phyloP scores from a whole-genome alignment of 2,329 filamentous ascomycete species.

The Thielaviopsis ethacetica region DNA sequence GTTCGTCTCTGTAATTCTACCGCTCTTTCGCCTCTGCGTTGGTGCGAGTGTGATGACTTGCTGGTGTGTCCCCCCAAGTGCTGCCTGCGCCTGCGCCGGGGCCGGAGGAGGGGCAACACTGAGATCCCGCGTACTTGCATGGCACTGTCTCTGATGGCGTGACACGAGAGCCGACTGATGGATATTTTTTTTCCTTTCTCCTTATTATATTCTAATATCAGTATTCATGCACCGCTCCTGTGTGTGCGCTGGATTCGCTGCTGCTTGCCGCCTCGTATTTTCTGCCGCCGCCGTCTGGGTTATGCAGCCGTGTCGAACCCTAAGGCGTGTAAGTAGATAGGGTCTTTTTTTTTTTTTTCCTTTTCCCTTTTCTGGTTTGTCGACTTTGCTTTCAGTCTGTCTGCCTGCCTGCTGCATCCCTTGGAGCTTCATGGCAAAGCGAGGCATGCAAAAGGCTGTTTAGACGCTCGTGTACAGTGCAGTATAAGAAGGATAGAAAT shows the following conservation, averaged over 20 bases:
- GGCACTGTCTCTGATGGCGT: conserved; percentile 18
- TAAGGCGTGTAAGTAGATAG: not conserved
- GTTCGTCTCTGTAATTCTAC: not conserved
- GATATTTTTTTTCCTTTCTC: not conserved
- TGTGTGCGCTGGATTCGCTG: too few relatives aligned
- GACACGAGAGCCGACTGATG: conserved; percentile 10
- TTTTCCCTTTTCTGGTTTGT: not conserved
- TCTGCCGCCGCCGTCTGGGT: not conserved
- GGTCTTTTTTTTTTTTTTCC: not conserved
- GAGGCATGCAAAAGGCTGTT: too few relatives aligned
- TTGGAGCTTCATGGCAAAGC: too few relatives aligned
- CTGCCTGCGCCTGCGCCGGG: not conserved
- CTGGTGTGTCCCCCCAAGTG: too few relatives aligned
- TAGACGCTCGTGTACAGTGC: too few relatives aligned
- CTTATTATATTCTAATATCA: not conserved
- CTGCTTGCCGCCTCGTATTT: not conserved
- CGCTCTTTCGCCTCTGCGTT: not conserved
- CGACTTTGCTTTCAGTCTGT: not conserved
- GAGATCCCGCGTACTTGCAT: conserved; percentile 18
- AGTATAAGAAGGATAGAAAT: too few relatives aligned
- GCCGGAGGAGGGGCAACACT: conserved; percentile 2
- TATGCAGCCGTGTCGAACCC: not conserved
- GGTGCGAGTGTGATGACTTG: too few relatives aligned
- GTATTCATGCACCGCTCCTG: too few relatives aligned
- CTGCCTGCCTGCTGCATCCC: too few relatives aligned